Base-by-base conservation (phyloP, 1,139 yeast genomes). In the Zygosaccharomyces pseudobailii region DNA sequence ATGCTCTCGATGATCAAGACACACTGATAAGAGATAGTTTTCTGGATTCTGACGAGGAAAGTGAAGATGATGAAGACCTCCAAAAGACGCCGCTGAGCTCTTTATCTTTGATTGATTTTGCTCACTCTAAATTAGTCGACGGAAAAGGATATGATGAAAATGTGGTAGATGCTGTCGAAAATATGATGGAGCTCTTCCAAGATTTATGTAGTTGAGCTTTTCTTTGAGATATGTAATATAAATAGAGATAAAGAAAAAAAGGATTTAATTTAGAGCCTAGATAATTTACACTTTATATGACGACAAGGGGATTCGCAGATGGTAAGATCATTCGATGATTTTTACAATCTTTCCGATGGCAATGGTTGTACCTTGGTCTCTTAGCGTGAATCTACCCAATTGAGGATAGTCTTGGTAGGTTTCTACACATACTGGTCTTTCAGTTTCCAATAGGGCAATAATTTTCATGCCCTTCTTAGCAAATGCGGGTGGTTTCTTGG, bases 391-490 rank as follows among this genome's bases (percentile, higher is more conserved):
- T 71, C 99, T 84, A 67, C 98, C 99, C 63, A 92, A 79, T 72
- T 92, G 97, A 57, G 92, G 97, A 67, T 89, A 87, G 65, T 87
- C 95, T 55, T 76, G 82, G 68, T 85, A 92, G 45, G 95, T 84
- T 73, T 92, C 99, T 47, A 92, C 85, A 75, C 97, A 92, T 34
- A 92, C 87, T 22, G 95, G 88, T 60, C 82, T 90, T 43, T 80
- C 75, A 19, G 88, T 77, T 71, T 90, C 97, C 63, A 92, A 75
- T 42, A 85, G 79, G 34, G 97, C 98, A 68, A 92, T 89, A 60
- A 92, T 82, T 81, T 88, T 90, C 97, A 92, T 92, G 61, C 99
- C 99, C 79, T 88, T 88, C 73, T 90, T 92, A 56, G 98, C 99
- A 69, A 89, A 92, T 45, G 97, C 96, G 51, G 98, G 98, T 36